phyloP scores from a whole-genome alignment of 345 rosid species.

The Hypericum androsaemum region DNA sequence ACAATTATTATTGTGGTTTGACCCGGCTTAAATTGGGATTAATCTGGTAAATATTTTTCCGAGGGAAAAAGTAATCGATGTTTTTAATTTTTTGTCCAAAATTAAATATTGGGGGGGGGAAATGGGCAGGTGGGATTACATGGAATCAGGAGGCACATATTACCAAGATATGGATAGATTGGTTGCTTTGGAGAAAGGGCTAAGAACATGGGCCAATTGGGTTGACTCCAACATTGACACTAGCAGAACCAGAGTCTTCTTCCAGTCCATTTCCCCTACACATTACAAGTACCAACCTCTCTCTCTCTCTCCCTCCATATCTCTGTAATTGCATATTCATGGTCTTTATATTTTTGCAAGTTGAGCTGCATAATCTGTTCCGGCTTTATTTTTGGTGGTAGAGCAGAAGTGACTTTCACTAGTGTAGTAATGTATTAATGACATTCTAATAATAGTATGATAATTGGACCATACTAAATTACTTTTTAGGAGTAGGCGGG shows the following conservation, averaged over 20 bases:
- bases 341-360: not conserved
- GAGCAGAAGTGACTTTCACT: too few species aligned
- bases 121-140: constrained; percentile 80
- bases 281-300: constrained; percentile 55
- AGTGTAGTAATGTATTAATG: too few species aligned
- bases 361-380: not conserved
- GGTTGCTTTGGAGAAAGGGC: constrained; percentile 64
- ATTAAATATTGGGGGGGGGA: not conserved
- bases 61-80: too few species aligned
- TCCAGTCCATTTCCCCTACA: constrained; percentile 81
- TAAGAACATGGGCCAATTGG: constrained; percentile 87
- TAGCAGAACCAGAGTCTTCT: constrained; percentile 50
- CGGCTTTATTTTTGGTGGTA: too few species aligned
- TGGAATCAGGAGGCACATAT: constrained; percentile 57
- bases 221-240: constrained; percentile 45
- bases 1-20: not conserved
- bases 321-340: not conserved
- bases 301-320: constrained; percentile 15
- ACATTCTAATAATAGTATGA: too few species aligned
- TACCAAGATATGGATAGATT: constrained; percentile 83
- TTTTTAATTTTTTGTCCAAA: too few species aligned
- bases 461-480: too few species aligned
- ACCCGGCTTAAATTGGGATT: too few species aligned
- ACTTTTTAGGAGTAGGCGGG: too few species aligned
- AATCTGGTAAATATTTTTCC: too few species aligned